Conservation (phyloP, 129 eudicot genomes). For the Scalesia atractyloides region DNA sequence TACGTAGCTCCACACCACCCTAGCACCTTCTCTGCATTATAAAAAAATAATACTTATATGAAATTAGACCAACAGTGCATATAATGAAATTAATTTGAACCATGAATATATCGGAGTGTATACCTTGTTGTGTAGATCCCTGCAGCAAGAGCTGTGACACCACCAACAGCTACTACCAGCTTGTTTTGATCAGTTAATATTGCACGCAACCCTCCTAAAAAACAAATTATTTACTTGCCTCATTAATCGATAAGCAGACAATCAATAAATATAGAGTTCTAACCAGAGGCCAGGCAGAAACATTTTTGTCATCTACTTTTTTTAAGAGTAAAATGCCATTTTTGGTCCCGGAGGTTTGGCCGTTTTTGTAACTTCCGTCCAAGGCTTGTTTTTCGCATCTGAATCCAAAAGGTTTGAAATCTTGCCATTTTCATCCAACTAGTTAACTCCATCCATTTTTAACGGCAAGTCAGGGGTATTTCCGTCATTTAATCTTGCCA, state of each 20-base stretch:
- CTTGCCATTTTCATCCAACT: too few species aligned
- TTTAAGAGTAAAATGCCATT: background rate
- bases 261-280: background rate
- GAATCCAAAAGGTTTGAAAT: too few species aligned
- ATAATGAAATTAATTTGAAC: background rate
- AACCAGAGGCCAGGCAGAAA: background rate
- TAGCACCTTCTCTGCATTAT: conserved; percentile 92
- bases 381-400: too few species aligned
- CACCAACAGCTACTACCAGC: conserved; percentile 95
- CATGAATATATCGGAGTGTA: conserved; percentile 6
- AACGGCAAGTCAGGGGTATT: too few species aligned
- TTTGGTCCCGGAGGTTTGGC: too few species aligned
- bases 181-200: conserved; percentile 96
- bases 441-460: too few species aligned
- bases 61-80: conserved; percentile 2
- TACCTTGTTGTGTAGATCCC: conserved; percentile 99
- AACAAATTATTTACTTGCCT: conserved; percentile 9
- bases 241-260: conserved; percentile 5
- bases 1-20: conserved; percentile 95
- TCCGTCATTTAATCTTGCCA: too few species aligned
- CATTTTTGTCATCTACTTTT: background rate
- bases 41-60: conserved; percentile 1
- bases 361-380: too few species aligned
- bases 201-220: conserved; percentile 82
- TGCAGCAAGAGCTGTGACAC: conserved; percentile 97